These are phyloP conservation scores for Colletotrichum sp. DNA, from an alignment of 2,329 filamentous ascomycete genomes.

Conservation along the genomic window DNA sequence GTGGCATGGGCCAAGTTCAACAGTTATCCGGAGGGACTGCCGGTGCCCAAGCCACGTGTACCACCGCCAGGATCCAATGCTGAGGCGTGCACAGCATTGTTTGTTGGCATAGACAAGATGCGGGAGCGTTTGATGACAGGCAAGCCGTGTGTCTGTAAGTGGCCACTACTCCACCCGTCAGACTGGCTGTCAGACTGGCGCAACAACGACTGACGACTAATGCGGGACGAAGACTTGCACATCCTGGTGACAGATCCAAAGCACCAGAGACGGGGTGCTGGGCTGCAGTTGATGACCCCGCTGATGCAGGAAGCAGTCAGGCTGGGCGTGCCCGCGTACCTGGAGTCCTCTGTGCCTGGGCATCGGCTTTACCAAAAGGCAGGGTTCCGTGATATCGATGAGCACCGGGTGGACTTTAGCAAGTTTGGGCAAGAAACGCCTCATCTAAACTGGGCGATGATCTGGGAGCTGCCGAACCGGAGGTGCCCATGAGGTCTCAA, in stretches of 20 bases:
- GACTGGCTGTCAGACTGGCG: neutral
- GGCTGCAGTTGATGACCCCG: conserved; percentile 36
- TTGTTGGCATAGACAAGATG: conserved; percentile 32
- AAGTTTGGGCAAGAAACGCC: neutral
- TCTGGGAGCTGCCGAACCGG: conserved; percentile 16
- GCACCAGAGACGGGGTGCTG: conserved; percentile 40
- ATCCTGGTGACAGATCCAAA: conserved; percentile 41
- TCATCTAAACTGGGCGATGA: conserved; percentile 20
- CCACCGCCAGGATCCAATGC: conserved; percentile 34
- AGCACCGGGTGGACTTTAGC: neutral
- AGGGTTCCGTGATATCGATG: conserved; percentile 36
- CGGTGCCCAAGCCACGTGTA: conserved; percentile 24
- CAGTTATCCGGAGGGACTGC: conserved; percentile 31
- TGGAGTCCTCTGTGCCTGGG: conserved; percentile 39
- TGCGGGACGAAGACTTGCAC: conserved; percentile 34
- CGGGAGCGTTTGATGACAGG: conserved; percentile 33
- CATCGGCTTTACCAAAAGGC: conserved; percentile 37
- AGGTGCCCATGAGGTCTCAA: neutral
- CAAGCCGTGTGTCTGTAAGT: conserved; percentile 41
- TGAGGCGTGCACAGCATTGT: conserved; percentile 37
- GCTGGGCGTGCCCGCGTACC: conserved; percentile 37
- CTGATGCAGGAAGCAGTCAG: conserved; percentile 39
- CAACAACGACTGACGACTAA: neutral
- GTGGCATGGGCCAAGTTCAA: conserved; percentile 42
- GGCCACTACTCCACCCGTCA: neutral